Conservation (phyloP, 2,329 filamentous ascomycete genomes). For the Venturia aucupariae region DNA sequence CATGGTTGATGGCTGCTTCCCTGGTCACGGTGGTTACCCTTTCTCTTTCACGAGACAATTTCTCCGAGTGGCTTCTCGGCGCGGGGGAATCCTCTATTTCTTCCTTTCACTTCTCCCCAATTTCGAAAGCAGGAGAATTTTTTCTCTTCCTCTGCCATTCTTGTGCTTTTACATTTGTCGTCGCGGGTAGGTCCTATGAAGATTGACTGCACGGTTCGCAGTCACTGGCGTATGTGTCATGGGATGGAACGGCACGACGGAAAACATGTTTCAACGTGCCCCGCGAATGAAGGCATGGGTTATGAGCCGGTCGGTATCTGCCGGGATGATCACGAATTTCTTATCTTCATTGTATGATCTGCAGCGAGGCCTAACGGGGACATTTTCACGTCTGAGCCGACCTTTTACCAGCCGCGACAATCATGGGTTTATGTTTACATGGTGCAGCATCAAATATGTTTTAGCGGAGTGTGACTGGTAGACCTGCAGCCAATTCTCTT, state of each 20-base stretch:
- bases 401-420: not conserved
- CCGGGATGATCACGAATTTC: not conserved
- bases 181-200: not conserved
- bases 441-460: not conserved
- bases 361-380: not conserved
- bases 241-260: slow-evolving; percentile 2
- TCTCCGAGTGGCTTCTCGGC: not conserved
- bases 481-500: too few species aligned
- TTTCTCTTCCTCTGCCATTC: too few species aligned
- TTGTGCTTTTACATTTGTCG: not conserved
- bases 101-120: not conserved
- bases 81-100: not conserved
- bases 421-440: not conserved
- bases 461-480: too few species aligned
- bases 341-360: not conserved
- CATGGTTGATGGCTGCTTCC: slow-evolving; percentile 5
- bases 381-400: not conserved
- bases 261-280: not conserved
- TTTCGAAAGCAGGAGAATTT: not conserved
- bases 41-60: not conserved
- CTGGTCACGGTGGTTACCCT: not conserved
- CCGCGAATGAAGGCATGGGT: not conserved
- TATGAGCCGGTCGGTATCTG: not conserved
- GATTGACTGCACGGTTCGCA: not conserved
- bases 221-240: not conserved